Base-by-base conservation (phyloP, 2,329 filamentous ascomycete genomes). In the Claviceps lovelessii region DNA sequence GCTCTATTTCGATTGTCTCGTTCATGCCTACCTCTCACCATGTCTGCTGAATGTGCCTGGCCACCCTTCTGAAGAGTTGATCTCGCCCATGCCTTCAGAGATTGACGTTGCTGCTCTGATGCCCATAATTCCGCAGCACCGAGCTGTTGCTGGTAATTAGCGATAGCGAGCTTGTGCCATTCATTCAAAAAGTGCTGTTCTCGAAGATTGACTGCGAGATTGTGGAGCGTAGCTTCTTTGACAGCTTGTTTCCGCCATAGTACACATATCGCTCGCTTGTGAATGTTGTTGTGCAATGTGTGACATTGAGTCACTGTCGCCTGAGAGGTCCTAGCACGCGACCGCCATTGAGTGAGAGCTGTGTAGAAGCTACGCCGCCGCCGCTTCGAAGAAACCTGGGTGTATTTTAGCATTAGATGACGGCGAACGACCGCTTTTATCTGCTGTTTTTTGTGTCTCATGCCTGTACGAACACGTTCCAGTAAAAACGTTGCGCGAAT, bases 71-170 rank as follows among this genome's bases (percentile, higher is more conserved):
- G 69, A 33, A 72, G 52, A 11, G 68, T 63, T 19, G 67, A 65
- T 47, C 68, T 71, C 1, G 68, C 68, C 69, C 69, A 72, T 9
- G 57, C 56, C 53, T 70, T 71, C 23, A 71, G 53, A 51, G 58
- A 64, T 23, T 67, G 64, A 8, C 63, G 65, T 54, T 69, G 67
- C 52, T 64, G 64, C 51, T 62, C 64, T 13, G 56, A 44, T 48
- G 63, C 60, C 66, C 67, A 70, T n/a, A 64, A 39, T n/a, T 65
- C 61, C 62, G 63, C 64, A 37, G 66, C 63, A 33, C 64, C 57
- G 19, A 60, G 56, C 7, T 64, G 58, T 50, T 55, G 61, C 23
- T 64, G 57, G 51, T 62, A 59, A 5, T 66, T 56, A 28, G 59
- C 57, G 8, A 50, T 47, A 2, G 64, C 56, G 23, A 59, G 54